These are phyloP conservation scores for Cyclotella cryptica DNA, from an alignment of 108 stramenopile genomes.

Conservation along the genomic window DNA sequence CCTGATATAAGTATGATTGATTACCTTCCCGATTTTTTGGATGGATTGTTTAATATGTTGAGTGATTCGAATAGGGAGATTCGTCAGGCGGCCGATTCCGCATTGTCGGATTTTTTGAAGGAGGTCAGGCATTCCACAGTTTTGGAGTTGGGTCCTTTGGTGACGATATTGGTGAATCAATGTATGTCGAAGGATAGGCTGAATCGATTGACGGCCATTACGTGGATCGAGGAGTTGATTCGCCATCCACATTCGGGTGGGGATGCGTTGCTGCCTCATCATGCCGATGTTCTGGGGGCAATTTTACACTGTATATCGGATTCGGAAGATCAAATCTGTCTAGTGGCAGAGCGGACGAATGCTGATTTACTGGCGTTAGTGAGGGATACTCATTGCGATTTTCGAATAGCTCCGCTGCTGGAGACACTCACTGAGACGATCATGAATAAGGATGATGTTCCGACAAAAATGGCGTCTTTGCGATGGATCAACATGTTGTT, in stretches of 20 bases:
- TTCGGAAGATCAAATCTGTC: slow-evolving; percentile 88
- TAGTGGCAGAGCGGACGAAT: slow-evolving; percentile 92
- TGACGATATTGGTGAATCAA: slow-evolving; percentile 92
- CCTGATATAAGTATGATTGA: slow-evolving; percentile 97
- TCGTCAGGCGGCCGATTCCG: slow-evolving; percentile 90
- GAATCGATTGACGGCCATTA: slow-evolving; percentile 94
- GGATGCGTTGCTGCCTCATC: slow-evolving; percentile 87
- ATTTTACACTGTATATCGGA: slow-evolving; percentile 94
- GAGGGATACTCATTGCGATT: slow-evolving; percentile 69
- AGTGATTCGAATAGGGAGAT: slow-evolving; percentile 96
- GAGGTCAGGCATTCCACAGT: slow-evolving; percentile 92
- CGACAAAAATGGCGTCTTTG: slow-evolving; percentile 93
- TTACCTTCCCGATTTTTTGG: slow-evolving; percentile 95
- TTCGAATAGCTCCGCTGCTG: slow-evolving; percentile 88
- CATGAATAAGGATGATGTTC: slow-evolving; percentile 88
- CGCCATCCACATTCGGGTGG: slow-evolving; percentile 92
- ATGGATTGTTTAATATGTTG: slow-evolving; percentile 98
- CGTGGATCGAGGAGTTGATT: slow-evolving; percentile 96
- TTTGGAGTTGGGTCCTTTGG: slow-evolving; percentile 95
- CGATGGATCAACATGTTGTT: slow-evolving; percentile 98
- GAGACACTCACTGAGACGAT: slow-evolving; percentile 90
- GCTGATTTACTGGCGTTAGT: slow-evolving; percentile 87
- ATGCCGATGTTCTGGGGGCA: slow-evolving; percentile 92
- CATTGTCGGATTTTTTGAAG: slow-evolving; percentile 84
- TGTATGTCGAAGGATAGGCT: slow-evolving; percentile 94